A percentile compares a stretch with the other conserved stretches of the same genome.
These are phyloP conservation scores for Wickerhamomyces sp. DNA, from an alignment of 1,139 yeast species.

Conservation along the genomic window DNA sequence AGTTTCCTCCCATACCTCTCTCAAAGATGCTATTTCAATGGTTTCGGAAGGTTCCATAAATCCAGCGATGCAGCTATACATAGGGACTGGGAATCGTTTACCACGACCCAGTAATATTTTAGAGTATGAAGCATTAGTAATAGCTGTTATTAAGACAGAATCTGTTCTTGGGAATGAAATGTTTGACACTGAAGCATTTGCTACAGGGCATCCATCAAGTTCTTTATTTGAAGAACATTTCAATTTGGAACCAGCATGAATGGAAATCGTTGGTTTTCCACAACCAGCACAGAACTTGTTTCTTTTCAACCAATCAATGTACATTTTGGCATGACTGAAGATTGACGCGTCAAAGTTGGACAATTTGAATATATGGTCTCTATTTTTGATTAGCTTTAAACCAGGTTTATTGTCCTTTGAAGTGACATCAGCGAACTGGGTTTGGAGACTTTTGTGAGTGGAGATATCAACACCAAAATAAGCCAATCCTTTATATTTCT, in stretches of 20 bases:
- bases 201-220: slow-evolving; percentile 45
- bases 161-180: slow-evolving; percentile 87
- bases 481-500: slow-evolving; percentile 66
- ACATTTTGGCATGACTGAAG: slow-evolving; percentile 79
- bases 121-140: slow-evolving; percentile 55
- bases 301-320: slow-evolving; percentile 77
- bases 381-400: slow-evolving; percentile 5
- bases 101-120: slow-evolving; percentile 71
- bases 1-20: slow-evolving; percentile 96
- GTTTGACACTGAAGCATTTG: slow-evolving; percentile 47
- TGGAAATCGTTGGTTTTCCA: slow-evolving; percentile 63
- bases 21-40: slow-evolving; percentile 77
- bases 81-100: slow-evolving; percentile 45
- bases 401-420: slow-evolving; percentile 13
- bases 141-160: slow-evolving; percentile 78
- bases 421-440: slow-evolving; percentile 1
- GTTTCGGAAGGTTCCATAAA: slow-evolving; percentile 95
- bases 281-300: slow-evolving; percentile 87
- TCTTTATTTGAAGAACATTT: slow-evolving; percentile 44
- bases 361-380: slow-evolving; percentile 27
- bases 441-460: slow-evolving; percentile 17
- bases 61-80: slow-evolving; percentile 90
- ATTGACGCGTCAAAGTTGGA: slow-evolving; percentile 53
- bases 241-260: slow-evolving; percentile 81
- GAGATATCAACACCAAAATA: slow-evolving; percentile 73